These are phyloP conservation scores for Plasmodium vinckei DNA, from an alignment of 169 alveolate genomes.

Conservation along the genomic window DNA sequence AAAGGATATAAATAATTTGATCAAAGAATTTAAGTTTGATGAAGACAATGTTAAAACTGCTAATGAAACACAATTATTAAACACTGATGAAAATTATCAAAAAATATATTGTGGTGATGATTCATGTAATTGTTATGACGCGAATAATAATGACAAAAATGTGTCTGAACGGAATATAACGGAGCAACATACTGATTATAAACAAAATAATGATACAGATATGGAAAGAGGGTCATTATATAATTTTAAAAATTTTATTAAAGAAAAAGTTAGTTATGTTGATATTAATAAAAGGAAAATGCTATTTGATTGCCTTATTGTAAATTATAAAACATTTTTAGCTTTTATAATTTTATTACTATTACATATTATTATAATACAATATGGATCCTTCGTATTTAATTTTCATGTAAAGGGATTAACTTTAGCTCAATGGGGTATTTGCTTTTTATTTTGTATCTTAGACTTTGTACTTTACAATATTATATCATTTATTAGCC, in stretches of 20 bases:
- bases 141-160: no score
- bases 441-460: constrained; percentile 36
- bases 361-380: constrained; percentile 33
- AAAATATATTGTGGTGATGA: no score
- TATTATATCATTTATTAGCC: constrained; percentile 5
- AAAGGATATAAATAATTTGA: not conserved
- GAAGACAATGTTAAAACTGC: no score
- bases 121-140: no score
- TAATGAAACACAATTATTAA: no score
- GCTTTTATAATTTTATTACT: constrained; percentile 10
- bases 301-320: constrained; percentile 18
- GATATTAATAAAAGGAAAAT: not conserved
- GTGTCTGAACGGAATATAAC: no score
- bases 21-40: constrained; percentile 2
- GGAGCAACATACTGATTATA: no score
- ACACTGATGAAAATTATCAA: no score
- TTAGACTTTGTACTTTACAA: constrained; percentile 27
- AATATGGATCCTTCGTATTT: constrained; percentile 53
- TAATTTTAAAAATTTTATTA: not conserved
- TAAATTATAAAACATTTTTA: constrained; percentile 30
- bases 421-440: constrained; percentile 42
- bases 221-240: no score
- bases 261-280: not conserved
- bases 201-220: no score
- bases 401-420: constrained; percentile 55